Base-by-base conservation (phyloP, 2,329 filamentous ascomycete species). In the Dactylonectria macrodidyma region DNA sequence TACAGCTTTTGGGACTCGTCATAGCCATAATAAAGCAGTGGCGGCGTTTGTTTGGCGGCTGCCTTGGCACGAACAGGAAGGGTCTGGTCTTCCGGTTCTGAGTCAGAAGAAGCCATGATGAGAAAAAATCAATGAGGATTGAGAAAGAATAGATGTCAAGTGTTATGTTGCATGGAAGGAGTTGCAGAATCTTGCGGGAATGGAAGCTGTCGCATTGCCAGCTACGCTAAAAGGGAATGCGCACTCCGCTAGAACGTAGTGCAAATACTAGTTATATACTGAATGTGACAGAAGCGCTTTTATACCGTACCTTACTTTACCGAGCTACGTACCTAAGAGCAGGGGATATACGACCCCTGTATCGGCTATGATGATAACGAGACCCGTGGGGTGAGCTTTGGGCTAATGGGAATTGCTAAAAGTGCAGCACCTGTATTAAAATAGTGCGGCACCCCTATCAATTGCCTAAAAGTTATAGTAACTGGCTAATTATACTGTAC, bases 21-120 rank as follows among this genome's bases (percentile, higher is more conserved):
- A 30, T 57, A 46, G 54, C 36, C 22, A 57, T 57, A 57, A 44
- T 46, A 57, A 57, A 57, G 54, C 54, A 57, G 54, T 46, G 19
- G 36, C 54, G 36, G 36, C 12, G 36, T 46, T 44, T 57, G 38
- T 57, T 57, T 33, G 36, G 54, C 54, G 22, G 5, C 19, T 10
- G 54, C 14, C 36, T 57, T 44, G 22, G 10, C 12, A n/a, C 36
- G 38, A 33, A 57, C 11, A 46, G 54, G 54, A 57, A 44, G 54
- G 12, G 5, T 30, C 36, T 57, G 54, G 12, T 10, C 4, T 57
- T 57, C 12, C 14, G 24, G 14, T 44, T 57, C 36, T 30, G 16
- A 30, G 22, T 12, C 19, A 14, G 54, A 57, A 44, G 36, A 33
- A 33, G 54, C 54, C 36, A 57, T 46, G 22, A 57, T 30, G 16